Base-by-base conservation (phyloP, 2,329 filamentous ascomycete species). In the Aureobasidium sp. region DNA sequence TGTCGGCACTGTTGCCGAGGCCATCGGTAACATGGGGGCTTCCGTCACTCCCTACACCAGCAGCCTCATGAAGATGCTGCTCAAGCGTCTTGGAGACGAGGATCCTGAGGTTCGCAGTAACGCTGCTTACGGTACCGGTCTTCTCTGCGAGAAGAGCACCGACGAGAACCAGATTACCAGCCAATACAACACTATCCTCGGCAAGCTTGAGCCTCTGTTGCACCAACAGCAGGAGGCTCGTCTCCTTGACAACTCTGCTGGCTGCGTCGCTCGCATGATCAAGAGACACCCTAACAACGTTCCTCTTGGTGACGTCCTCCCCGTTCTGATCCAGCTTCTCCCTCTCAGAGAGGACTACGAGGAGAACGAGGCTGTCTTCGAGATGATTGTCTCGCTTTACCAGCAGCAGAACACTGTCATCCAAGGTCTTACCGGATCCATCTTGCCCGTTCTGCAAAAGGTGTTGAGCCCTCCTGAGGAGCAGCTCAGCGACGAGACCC, bases 81-180 rank as follows among this genome's bases (percentile, higher is more conserved):
- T 95, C 62, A 92, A 95, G 77, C 90, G 93, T 61, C 83, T 99
- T 13, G 86, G 86, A 12, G 94, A 99, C 70, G 89, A 94, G 71
- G 92, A 99, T 72, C 80, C 87, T 37, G 91, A 97, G 77, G 90
- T 91, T 64, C 95, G 94, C 80, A 96, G 91, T 68, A 97, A 97
- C 74, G 91, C 94, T 26, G 91, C 92, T 6, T 99, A 96, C 71
- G 94, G 91, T 60, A 85, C 89, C 62, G 94, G 94, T 46, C 84
- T 96, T 66, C 83, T 99, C 51, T 85, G 95, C 68, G 84, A 89
- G 75, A 87, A 91, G 78, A 96, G 91, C 12, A 84, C 84, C 62
- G 87, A 94, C 68, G 84, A 77, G 67, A 83, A 84, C 68, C 87
- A 89, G 64, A 86, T 96, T 65, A 79, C 91, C 63, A 84, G 89